Evolutionary conservation across 1,139 yeast genomes (phyloP).

Genomic region (Hyphopichia fennica): DNA sequence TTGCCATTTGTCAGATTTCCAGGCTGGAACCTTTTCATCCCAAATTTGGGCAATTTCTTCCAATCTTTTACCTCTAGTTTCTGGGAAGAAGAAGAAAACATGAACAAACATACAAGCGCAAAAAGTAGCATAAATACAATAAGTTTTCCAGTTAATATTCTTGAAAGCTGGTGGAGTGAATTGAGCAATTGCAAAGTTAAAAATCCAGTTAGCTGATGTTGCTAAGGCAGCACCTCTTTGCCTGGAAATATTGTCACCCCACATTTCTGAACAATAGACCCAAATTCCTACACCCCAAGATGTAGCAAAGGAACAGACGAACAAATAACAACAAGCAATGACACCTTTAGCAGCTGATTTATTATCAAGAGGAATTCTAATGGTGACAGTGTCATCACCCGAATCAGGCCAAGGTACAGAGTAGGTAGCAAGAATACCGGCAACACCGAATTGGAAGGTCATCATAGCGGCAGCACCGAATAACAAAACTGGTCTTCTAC

Average conservation of each 20-base stretch:
- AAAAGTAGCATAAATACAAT: conserved; percentile 47
- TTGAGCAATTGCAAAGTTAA: conserved; percentile 47
- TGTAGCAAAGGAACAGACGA: conserved; percentile 47
- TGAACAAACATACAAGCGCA: conserved; percentile 57
- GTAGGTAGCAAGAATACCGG: conserved; percentile 47
- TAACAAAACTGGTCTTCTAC: conserved; percentile 51
- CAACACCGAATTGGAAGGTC: conserved; percentile 46
- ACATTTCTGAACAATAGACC: conserved; percentile 52
- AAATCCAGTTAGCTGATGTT: conserved; percentile 48
- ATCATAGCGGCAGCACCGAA: conserved; percentile 43
- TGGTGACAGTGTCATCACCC: conserved; percentile 39
- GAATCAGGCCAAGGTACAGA: conserved; percentile 30
- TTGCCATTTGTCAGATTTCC: conserved; percentile 49
- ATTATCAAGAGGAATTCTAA: conserved; percentile 33
- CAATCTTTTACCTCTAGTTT: conserved; percentile 62
- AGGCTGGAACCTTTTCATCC: conserved; percentile 58
- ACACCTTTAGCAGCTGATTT: conserved; percentile 46
- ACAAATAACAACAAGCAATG: conserved; percentile 52
- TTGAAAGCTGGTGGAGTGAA: conserved; percentile 41
- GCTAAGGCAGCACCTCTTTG: conserved; percentile 53
- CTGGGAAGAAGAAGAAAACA: conserved; percentile 67
- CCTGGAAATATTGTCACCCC: conserved; percentile 49
- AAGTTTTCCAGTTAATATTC: conserved; percentile 50
- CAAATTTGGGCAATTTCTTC: conserved; percentile 67
- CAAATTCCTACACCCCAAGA: conserved; percentile 58